Percentiles rank a stretch among this genome's conserved stretches.
Evolutionary conservation across 2,329 filamentous ascomycete genomes (phyloP).

Genomic region (Microcyclospora tardicrescens): DNA sequence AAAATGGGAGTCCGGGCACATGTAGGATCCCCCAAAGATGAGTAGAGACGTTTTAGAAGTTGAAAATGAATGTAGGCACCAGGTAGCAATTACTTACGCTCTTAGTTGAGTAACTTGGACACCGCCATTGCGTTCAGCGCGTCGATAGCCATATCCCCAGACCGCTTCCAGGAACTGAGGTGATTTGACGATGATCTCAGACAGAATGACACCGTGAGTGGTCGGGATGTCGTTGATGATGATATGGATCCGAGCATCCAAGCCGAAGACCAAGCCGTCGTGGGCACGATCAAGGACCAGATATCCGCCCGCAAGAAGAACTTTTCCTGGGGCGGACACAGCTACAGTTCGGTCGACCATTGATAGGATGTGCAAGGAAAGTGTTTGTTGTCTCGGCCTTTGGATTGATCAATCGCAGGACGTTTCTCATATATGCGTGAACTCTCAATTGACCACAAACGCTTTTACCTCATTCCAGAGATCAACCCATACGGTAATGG

Average conservation of each 20-base stretch:
- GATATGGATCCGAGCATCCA: constrained; percentile 52
- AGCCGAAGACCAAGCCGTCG: constrained; percentile 57
- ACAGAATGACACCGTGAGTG: constrained; percentile 46
- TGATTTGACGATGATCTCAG: constrained; percentile 73
- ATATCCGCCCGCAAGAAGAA: constrained; percentile 87
- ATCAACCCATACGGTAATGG: no score
- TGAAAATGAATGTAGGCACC: not conserved
- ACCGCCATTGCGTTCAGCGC: constrained; percentile 59
- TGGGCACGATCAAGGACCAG: constrained; percentile 81
- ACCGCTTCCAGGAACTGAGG: constrained; percentile 80
- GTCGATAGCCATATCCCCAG: constrained; percentile 76
- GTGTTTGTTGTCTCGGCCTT: no score
- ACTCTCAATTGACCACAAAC: no score
- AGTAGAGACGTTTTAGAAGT: not conserved
- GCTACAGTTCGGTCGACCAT: constrained; percentile 17
- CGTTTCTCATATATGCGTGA: no score
- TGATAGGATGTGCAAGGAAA: not conserved
- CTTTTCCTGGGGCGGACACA: constrained; percentile 90
- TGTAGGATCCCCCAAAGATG: not conserved
- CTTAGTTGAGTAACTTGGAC: constrained; percentile 68
- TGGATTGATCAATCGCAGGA: no score
- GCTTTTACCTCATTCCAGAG: no score
- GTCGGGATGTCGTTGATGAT: constrained; percentile 43
- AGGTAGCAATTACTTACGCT: constrained; percentile 48
- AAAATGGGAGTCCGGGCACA: not conserved